These are phyloP conservation scores for Tolypocladium endophyticum DNA, from an alignment of 2,329 filamentous ascomycete species.

Conservation along the genomic window DNA sequence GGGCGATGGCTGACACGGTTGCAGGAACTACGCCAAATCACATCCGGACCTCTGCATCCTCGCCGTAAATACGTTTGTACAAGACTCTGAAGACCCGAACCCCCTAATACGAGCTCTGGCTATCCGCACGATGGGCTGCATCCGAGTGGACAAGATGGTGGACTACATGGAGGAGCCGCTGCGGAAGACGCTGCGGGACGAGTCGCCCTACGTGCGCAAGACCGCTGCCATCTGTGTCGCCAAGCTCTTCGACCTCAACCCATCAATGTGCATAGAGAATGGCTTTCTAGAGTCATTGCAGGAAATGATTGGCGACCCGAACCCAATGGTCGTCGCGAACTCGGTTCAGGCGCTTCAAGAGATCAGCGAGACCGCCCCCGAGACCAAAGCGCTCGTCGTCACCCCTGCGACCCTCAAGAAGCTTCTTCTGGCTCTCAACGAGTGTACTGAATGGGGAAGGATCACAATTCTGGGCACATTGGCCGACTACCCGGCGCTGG, in stretches of 20 bases:
- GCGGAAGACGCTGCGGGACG: constrained; percentile 89
- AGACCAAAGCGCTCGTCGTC: constrained; percentile 78
- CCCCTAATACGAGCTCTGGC: constrained; percentile 89
- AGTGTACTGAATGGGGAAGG: constrained; percentile 96
- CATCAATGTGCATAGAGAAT: constrained; percentile 86
- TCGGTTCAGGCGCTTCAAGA: constrained; percentile 89
- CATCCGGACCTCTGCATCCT: constrained; percentile 97
- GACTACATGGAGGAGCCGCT: constrained; percentile 99
- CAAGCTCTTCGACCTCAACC: constrained; percentile 93
- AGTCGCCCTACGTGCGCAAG: constrained; percentile 97
- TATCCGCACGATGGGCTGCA: constrained; percentile 97
- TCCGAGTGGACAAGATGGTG: constrained; percentile 97
- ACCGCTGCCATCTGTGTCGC: constrained; percentile 96
- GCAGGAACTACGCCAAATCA: constrained; percentile 97
- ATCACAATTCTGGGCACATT: constrained; percentile 87
- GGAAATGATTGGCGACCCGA: constrained; percentile 92
- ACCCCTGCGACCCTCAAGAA: constrained; percentile 83
- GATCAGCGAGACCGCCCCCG: constrained; percentile 81
- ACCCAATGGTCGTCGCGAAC: constrained; percentile 98
- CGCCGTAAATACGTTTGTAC: constrained; percentile 97
- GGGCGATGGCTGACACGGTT: constrained; percentile 1
- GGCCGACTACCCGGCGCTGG: constrained; percentile 76
- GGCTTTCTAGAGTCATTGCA: constrained; percentile 90
- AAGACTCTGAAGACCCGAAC: constrained; percentile 98
- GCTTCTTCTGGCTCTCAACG: constrained; percentile 89